Base-by-base conservation (phyloP, 805 yeast genomes). In the Metschnikowia anglica region DNA sequence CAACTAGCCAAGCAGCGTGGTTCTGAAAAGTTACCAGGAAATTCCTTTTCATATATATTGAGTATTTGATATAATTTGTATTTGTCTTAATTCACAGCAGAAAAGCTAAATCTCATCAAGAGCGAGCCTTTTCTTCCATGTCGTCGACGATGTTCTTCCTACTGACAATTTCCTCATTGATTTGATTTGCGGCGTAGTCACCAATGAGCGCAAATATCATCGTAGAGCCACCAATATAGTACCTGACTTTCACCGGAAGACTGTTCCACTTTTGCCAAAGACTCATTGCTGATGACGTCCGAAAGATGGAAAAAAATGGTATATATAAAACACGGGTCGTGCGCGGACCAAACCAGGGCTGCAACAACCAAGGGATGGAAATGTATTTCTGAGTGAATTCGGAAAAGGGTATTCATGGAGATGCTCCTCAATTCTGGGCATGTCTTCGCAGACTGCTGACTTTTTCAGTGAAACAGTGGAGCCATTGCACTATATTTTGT, bases 211-310 rank as follows among this genome's bases (percentile, higher is more conserved):
- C 76, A 47, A 65, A 60, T 4, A 61, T 51, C 46, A 70, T 65
- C 3, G 73, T 70, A 20, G 73, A 67, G 4, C 61, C 66, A 2
- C 69, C 73, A 24, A 70, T 58, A 49, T 68, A 70, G 48, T 66
- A 62, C 32, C 74, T 58, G 17, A 65, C 72, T 52, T 63, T 68
- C 24, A 61, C 59, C 1, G 74, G 74, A 37, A 70, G 60, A 23
- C 60, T 62, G 49, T 57, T 70, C 74, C 74, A 70, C 48, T 48
- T 65, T 18, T 64, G 65, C 53, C 58, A 55, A 32, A 63, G 55
- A 36, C 61, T 47, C 69, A 63, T 62, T 15, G 39, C 15, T 32
- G 29, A 5, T 20, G 21, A 11, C 3, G 27, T n/a, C n/a, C n/a
- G n/a, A n/a, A n/a, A 18, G 34, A 10, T 28, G 5, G 21, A 23